Conservation (phyloP, 2,329 filamentous ascomycete species). For the Colletotrichum sp. region DNA sequence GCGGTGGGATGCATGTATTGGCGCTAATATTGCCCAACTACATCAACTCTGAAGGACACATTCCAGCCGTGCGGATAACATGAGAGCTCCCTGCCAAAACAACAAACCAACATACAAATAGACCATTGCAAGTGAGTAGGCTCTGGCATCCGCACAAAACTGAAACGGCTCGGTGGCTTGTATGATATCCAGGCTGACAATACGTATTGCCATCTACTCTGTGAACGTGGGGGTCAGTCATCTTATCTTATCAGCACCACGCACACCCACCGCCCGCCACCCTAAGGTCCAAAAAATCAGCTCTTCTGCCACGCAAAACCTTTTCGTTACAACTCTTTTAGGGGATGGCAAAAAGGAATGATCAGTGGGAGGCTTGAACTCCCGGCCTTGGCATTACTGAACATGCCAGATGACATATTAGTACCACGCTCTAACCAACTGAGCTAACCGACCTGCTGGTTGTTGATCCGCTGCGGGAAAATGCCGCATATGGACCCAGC, state of each 20-base stretch:
- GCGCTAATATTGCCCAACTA: not conserved
- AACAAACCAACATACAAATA: not conserved
- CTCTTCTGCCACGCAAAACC: not conserved
- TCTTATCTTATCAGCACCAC: not conserved
- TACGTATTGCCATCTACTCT: not conserved
- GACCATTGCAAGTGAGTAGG: not conserved
- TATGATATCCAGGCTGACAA: not conserved
- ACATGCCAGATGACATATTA: constrained; percentile 14
- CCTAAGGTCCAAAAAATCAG: not conserved
- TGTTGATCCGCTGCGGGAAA: rapidly evolving
- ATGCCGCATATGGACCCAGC: not conserved
- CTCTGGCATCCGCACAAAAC: not conserved
- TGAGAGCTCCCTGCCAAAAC: not conserved
- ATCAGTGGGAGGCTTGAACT: constrained; percentile 24
- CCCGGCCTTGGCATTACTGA: constrained; percentile 21
- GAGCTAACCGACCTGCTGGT: constrained; percentile 18
- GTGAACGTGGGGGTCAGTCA: not conserved
- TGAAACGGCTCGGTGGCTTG: not conserved
- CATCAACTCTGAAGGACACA: not conserved
- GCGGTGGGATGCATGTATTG: not conserved
- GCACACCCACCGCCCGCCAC: not conserved
- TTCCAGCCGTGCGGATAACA: not conserved
- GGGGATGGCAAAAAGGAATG: not conserved
- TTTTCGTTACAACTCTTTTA: not conserved
- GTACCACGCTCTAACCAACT: constrained; percentile 24